These are phyloP conservation scores for Boletus huronensis DNA, from an alignment of 768 basidiomycete genomes.

Conservation along the genomic window DNA sequence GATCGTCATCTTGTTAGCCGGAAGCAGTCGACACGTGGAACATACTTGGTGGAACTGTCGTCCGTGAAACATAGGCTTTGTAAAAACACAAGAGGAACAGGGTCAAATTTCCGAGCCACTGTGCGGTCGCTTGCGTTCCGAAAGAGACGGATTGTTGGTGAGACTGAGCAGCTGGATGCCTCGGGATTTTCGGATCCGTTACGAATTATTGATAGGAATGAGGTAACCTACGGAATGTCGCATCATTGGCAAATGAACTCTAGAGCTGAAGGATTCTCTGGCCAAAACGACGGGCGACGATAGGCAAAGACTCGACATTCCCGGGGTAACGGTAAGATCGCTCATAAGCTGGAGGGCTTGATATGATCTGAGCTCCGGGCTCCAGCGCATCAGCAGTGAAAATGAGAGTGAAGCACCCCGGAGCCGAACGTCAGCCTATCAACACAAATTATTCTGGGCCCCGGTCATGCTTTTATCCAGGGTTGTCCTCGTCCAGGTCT, in stretches of 20 bases:
- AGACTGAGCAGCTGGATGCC: background rate
- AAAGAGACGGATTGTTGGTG: background rate
- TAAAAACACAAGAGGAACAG: background rate
- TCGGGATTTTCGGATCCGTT: background rate
- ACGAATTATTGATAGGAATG: background rate
- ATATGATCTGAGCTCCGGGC: background rate
- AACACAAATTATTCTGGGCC: too few species aligned
- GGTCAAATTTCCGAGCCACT: background rate
- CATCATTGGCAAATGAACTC: background rate
- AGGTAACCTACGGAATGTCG: background rate
- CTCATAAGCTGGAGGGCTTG: background rate
- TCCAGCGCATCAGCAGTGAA: background rate
- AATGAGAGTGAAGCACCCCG: background rate
- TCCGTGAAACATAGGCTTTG: conserved; percentile 12
- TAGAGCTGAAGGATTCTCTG: too few species aligned
- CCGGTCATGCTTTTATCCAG: background rate
- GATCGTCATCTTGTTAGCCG: background rate
- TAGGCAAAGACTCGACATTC: background rate
- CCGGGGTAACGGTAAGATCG: background rate
- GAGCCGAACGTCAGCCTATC: background rate
- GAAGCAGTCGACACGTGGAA: conserved; percentile 14
- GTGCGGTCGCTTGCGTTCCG: background rate
- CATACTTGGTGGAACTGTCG: conserved; percentile 4
- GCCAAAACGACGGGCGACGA: background rate
- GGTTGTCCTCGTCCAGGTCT: too few species aligned